Evolutionary conservation across 2,329 filamentous ascomycete species (phyloP), one percentile per base, ranked within the genome.

Genomic region (Fusarium hainanense): DNA sequence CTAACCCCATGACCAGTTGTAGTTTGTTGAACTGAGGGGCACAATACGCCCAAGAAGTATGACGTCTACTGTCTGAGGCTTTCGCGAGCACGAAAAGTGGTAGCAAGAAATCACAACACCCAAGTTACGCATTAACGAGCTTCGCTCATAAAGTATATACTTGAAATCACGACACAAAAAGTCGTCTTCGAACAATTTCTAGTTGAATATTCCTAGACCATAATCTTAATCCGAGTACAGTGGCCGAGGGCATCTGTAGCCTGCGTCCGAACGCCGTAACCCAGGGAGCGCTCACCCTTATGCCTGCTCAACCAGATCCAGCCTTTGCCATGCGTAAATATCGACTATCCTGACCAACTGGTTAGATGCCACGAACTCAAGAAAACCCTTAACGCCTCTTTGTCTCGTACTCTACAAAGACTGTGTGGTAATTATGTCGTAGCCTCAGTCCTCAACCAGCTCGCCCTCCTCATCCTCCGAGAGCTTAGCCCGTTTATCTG

Each of bases 401-500:
- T 64, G 50, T 63, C 54, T 51, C 49, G 41, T 72, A 69, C 49
- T 68, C 56, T 68, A 72, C 60, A 73, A 49, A 56, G 32, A 55
- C 46, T 56, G 42, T 37, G 25, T 49, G 62, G 30, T 46, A 52
- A 52, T 42, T 30, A 16, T 40, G 25, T n/a, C 28, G 16, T 48
- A 66, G 34, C 27, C 37, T 66, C 59, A 79, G 37, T 79, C 77
- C 62, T 82, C 80, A 32, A 81, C 72, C 40, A 85, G 79, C 69
- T 85, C 84, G 32, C 84, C 84, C 62, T 85, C 84, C 62, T 85
- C 84, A 50, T 85, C 84, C 57, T 84, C 82, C 1, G 82, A 85
- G 28, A 83, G 74, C 52, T 80, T 79, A 49, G 79, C 79, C n/a
- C 82, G 78, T 64, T 85, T 85, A 66, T 80, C 79, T 2, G 80